Evolutionary conservation across 495 filamentous ascomycete species (phyloP), one percentile per base, ranked within the genome.

Genomic region (Penicillium subrubescens): DNA sequence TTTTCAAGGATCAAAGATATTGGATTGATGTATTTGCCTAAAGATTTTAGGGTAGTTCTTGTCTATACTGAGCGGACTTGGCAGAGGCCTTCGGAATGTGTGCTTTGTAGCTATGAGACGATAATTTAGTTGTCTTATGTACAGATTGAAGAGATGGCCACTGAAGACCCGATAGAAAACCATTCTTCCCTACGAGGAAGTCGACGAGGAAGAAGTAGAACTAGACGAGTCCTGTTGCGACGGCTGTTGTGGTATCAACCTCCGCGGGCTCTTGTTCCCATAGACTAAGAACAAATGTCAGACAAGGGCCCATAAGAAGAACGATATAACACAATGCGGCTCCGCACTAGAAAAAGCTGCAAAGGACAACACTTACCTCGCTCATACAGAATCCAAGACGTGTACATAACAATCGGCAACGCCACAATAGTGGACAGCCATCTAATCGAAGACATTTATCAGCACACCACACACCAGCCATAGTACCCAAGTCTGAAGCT

Each of bases 391-490:
- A 72, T 58, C 44, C 61, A 74, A 4, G 71, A 70, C 8, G 69
- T 72, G 27, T 60, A 82, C 66, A 86, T 82, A 69, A 84, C 75
- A 57, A 83, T 83, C 41, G 73, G 84, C 23, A 85, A 77, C 1
- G 80, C 83, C 4, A 86, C 84, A 65, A 83, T 84, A 23, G 80
- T 77, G 19, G 81, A 81, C 51, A 67, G 82, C 59, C 77, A 85
- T 41, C 80, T 86, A 43, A 66, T 57, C 53, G 21, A 39, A 10
- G 17, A 62, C 6, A 51, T 57, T 12, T n/a, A 50, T 67, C 51
- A 64, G 55, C 27, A 57, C 33, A 60, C 8, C 6, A 8, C 10
- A 8, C 7, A 19, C 21, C 35, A 43, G 11, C 55, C 5, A 41
- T 5, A 15, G 25, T 15, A 14, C n/a, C 5, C 11, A 12, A 6